Evolutionary conservation across 2,329 filamentous ascomycete species (phyloP).

Genomic region (Aspergillus japonicus): DNA sequence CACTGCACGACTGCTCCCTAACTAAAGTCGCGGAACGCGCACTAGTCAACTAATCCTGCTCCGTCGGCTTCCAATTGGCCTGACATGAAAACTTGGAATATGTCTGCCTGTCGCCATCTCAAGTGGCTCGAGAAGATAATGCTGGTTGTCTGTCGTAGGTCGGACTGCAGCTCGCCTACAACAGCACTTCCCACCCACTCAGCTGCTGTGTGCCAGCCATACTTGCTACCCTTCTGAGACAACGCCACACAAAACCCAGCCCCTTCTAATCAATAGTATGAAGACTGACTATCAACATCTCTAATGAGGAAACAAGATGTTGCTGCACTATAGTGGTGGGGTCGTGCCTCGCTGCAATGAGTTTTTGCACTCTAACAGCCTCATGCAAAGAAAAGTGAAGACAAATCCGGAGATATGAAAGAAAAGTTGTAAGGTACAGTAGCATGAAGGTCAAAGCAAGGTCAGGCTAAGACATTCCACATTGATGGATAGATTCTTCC

Average conservation of each 20-base stretch:
- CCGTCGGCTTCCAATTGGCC: conserved; percentile 17
- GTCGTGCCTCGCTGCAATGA: too few relatives aligned
- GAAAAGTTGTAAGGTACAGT: too few relatives aligned
- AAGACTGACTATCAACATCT: too few relatives aligned
- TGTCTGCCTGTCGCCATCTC: neutral
- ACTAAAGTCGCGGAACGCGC: neutral
- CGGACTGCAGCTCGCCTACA: neutral
- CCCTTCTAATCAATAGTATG: neutral
- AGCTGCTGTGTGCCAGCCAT: neutral
- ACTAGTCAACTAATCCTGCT: neutral
- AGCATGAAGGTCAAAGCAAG: neutral
- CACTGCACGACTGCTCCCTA: neutral
- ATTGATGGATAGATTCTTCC: neutral
- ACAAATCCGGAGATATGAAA: too few relatives aligned
- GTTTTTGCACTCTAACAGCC: too few relatives aligned
- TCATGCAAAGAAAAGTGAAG: too few relatives aligned
- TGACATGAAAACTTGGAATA: neutral
- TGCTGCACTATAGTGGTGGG: too few relatives aligned
- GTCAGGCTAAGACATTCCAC: neutral
- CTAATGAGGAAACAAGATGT: too few relatives aligned
- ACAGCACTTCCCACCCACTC: neutral
- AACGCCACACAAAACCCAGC: neutral
- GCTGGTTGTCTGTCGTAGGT: neutral
- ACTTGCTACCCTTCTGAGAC: neutral
- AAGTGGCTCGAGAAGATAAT: neutral